Percentiles rank a stretch among this genome's conserved stretches.
Conservation (phyloP, 2,329 filamentous ascomycete genomes). For the Orbilia ellipsospora region DNA sequence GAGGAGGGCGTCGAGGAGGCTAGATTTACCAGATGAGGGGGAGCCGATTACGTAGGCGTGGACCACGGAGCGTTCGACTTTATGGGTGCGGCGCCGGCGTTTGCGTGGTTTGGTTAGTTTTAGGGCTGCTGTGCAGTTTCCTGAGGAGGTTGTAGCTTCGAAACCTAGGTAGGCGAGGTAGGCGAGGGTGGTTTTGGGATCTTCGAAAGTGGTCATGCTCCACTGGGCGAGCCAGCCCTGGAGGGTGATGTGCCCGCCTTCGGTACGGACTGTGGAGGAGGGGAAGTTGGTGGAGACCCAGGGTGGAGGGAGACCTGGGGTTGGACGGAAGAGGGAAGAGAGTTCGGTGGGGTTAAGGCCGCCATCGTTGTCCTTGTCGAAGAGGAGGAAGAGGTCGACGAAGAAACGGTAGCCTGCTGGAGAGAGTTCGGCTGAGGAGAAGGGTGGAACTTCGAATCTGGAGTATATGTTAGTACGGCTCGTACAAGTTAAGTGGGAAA, state of each 20-base stretch:
- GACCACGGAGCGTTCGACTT: constrained; percentile 93
- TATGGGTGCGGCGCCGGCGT: constrained; percentile 79
- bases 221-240: constrained; percentile 99
- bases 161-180: constrained; percentile 97
- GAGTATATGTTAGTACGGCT: neutral
- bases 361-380: constrained; percentile 97
- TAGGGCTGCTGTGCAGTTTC: constrained; percentile 81
- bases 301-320: constrained; percentile 84
- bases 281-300: constrained; percentile 93
- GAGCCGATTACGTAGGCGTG: constrained; percentile 92
- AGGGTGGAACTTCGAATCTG: constrained; percentile 86
- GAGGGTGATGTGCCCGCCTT: constrained; percentile 92
- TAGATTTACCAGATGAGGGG: constrained; percentile 83
- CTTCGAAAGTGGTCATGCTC: constrained; percentile 99
- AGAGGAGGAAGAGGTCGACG: constrained; percentile 92
- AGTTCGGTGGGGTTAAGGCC: constrained; percentile 89
- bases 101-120: constrained; percentile 95
- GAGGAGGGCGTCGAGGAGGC: constrained; percentile 88
- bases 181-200: constrained; percentile 92
- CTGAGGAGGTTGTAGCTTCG: constrained; percentile 76
- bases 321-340: constrained; percentile 87
- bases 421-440: constrained; percentile 90
- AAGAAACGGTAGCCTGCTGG: constrained; percentile 97
- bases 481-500: constrained; percentile 56
- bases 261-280: constrained; percentile 91